Conservation (phyloP, 176 grass and related monocot genomes). For the Puccinellia tenuiflora region DNA sequence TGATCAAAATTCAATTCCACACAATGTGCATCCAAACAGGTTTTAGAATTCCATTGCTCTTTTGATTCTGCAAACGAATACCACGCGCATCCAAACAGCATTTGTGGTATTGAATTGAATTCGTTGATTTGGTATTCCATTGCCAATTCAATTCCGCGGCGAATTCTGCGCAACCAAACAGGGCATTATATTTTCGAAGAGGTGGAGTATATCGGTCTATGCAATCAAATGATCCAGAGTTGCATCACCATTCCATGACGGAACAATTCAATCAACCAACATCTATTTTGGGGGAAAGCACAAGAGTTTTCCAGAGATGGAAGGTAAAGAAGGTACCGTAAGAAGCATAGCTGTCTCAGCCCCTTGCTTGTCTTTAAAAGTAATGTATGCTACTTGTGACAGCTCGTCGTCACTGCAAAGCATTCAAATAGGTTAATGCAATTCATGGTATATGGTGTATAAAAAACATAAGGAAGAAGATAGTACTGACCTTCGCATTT, state of each 20-base stretch:
- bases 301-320: background rate
- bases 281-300: background rate
- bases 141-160: too few species aligned
- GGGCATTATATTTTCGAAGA: background rate
- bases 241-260: background rate
- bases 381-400: slow-evolving; percentile 89
- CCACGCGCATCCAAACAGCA: too few species aligned
- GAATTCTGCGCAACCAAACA: too few species aligned
- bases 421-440: slow-evolving; percentile 12
- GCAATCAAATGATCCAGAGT: background rate
- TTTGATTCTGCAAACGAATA: too few species aligned
- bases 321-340: slow-evolving; percentile 44
- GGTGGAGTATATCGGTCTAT: background rate
- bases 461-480: slow-evolving; percentile 14
- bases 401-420: slow-evolving; percentile 63
- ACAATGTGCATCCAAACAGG: too few species aligned
- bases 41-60: too few species aligned
- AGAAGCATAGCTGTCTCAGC: slow-evolving; percentile 93
- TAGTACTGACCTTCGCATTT: slow-evolving; percentile 71
- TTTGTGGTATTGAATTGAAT: too few species aligned
- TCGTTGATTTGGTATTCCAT: too few species aligned
- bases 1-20: too few species aligned
- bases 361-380: slow-evolving; percentile 78
- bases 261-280: background rate
- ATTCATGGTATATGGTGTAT: background rate